phyloP scores from a whole-genome alignment of 2,329 filamentous ascomycete genomes.

The Epichloe glyceriae region DNA sequence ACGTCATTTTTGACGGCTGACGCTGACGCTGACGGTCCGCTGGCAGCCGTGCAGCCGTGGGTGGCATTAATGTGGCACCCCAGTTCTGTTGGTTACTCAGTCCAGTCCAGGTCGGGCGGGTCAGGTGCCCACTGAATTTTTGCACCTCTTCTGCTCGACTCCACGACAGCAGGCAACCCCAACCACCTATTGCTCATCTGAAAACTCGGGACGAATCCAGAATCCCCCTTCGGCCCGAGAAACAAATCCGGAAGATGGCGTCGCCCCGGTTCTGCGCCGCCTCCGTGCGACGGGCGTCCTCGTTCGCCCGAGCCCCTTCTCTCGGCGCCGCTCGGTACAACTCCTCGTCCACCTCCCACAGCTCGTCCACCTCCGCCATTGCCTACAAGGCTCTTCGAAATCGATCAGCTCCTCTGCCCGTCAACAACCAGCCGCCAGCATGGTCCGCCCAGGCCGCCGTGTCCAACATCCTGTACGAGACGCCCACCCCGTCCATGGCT shows the following conservation, averaged over 20 bases:
- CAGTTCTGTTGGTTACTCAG: too few species aligned
- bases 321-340: conserved; percentile 22
- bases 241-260: conserved; percentile 24
- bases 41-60: too few species aligned
- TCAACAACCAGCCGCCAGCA: conserved; percentile 59
- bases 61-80: too few species aligned
- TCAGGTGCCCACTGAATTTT: too few species aligned
- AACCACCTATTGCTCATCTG: too few species aligned
- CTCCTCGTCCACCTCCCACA: conserved; percentile 38
- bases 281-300: conserved; percentile 23
- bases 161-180: too few species aligned
- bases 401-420: conserved; percentile 73
- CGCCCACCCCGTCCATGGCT: conserved; percentile 66
- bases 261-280: conserved; percentile 30
- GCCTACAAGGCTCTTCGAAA: conserved; percentile 96
- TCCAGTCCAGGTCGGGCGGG: too few species aligned
- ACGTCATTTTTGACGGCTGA: too few species aligned
- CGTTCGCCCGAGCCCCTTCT: conserved; percentile 15
- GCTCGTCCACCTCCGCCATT: conserved; percentile 78
- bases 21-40: too few species aligned
- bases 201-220: neutral
- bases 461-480: conserved; percentile 98
- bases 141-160: too few species aligned
- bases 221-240: neutral
- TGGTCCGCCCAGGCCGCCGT: conserved; percentile 92